Conservation (phyloP, 2,329 filamentous ascomycete genomes). For the Cytospora paraplurivora region DNA sequence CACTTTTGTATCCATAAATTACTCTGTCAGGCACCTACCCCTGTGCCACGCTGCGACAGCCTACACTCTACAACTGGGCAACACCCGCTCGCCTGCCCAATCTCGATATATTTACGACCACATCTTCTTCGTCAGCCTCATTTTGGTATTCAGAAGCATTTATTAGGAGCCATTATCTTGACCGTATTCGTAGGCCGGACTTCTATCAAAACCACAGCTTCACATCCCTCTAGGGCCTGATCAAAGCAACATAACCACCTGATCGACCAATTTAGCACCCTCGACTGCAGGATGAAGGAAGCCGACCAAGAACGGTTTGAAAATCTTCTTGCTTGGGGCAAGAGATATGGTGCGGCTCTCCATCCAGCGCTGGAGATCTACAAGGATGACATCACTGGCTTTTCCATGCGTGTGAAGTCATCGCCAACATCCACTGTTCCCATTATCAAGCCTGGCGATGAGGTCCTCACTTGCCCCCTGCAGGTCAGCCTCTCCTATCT, state of each 20-base stretch:
- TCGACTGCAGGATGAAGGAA: conserved; percentile 33
- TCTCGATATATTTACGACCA: no score
- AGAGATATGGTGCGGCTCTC: conserved; percentile 48
- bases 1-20: no score
- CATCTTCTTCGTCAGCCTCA: no score
- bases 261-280: background rate
- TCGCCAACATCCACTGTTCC: background rate
- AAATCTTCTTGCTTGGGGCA: conserved; percentile 53
- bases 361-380: conserved; percentile 57
- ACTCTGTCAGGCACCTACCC: no score
- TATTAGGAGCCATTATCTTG: no score
- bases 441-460: conserved; percentile 41
- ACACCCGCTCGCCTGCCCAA: no score
- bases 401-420: conserved; percentile 54
- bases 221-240: no score
- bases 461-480: conserved; percentile 56
- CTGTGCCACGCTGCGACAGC: no score
- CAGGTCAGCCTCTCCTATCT: conserved; percentile 59
- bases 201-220: no score
- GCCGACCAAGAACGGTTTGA: conserved; percentile 34
- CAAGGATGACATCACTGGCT: conserved; percentile 51
- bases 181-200: no score
- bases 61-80: no score
- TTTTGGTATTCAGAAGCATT: no score
- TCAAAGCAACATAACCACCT: background rate